Conservation (phyloP, 768 basidiomycete species). For the Kwoniella sp. region DNA sequence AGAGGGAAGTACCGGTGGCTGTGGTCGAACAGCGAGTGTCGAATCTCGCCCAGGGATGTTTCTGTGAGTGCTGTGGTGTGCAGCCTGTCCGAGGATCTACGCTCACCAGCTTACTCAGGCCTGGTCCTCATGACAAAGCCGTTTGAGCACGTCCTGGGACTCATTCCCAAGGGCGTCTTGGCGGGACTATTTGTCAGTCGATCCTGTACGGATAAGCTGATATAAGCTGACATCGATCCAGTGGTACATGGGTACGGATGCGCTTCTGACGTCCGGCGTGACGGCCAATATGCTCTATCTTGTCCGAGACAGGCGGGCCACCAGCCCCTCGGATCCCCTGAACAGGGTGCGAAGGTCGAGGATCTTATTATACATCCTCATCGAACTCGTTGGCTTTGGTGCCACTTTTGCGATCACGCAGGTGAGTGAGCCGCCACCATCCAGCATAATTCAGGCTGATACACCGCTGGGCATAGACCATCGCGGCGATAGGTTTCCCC, state of each 20-base stretch:
- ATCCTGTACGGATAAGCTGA: conserved; percentile 34
- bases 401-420: conserved; percentile 87
- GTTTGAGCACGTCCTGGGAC: conserved; percentile 69
- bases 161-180: conserved; percentile 71
- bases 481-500: conserved; percentile 86
- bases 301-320: conserved; percentile 65
- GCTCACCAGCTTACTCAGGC: conserved; percentile 28
- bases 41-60: conserved; percentile 75
- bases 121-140: conserved; percentile 76
- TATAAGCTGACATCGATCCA: conserved; percentile 8
- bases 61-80: conserved; percentile 53
- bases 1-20: conserved; percentile 52
- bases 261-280: conserved; percentile 74
- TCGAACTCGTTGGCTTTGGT: conserved; percentile 79
- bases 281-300: conserved; percentile 75
- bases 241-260: conserved; percentile 89
- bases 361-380: conserved; percentile 64
- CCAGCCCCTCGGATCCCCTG: conserved; percentile 64
- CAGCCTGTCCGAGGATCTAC: background rate
- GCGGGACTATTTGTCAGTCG: conserved; percentile 74
- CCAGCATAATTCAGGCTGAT: too few species aligned
- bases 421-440: conserved; percentile 56
- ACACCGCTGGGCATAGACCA: conserved; percentile 18
- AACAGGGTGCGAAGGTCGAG: conserved; percentile 68
- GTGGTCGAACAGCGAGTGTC: conserved; percentile 93